Conservation (phyloP, 2,329 filamentous ascomycete genomes). For the Botrytis sinoallii region DNA sequence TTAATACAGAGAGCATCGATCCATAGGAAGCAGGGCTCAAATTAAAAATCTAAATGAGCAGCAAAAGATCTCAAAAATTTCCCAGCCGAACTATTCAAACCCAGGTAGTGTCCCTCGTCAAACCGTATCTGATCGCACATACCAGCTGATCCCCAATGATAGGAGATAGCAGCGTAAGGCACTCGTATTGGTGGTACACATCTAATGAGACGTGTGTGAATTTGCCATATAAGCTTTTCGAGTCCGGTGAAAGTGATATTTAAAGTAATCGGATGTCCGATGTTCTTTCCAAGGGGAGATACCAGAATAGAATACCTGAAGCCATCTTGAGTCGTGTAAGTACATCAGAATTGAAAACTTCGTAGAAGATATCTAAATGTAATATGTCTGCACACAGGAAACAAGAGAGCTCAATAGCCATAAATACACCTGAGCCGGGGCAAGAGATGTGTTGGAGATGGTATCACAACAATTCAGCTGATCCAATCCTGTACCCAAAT, state of each 20-base stretch:
- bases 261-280: neutral
- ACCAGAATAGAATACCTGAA: neutral
- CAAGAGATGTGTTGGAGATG: no score
- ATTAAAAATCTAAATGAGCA: neutral
- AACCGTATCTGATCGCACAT: neutral
- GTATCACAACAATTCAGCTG: neutral
- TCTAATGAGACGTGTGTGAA: neutral
- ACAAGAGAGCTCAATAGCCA: neutral
- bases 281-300: neutral
- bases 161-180: neutral
- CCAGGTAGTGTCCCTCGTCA: neutral
- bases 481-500: neutral
- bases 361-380: neutral
- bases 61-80: neutral
- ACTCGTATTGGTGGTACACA: neutral
- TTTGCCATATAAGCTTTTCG: neutral
- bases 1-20: neutral
- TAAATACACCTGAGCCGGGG: fast-evolving
- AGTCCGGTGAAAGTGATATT: neutral
- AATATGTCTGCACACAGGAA: neutral
- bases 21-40: neutral
- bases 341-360: neutral
- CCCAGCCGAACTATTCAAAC: neutral
- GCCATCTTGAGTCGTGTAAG: neutral
- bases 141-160: neutral